Evolutionary conservation across 2,329 filamentous ascomycete genomes (phyloP).

Genomic region (Sporothrix protearum): DNA sequence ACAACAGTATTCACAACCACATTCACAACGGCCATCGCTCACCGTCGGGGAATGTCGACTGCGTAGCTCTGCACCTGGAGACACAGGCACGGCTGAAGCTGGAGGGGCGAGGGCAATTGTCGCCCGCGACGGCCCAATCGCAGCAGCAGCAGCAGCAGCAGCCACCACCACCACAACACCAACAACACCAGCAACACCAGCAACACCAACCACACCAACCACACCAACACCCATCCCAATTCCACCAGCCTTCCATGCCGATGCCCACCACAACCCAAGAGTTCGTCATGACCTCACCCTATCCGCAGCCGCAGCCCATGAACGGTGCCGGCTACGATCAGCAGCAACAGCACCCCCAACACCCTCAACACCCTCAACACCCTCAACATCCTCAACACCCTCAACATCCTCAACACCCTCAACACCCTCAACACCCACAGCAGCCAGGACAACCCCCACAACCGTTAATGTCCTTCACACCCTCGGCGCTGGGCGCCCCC

Average conservation of each 20-base stretch:
- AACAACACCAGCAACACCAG: not conserved
- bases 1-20: too few species aligned
- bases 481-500: slow-evolving; percentile 23
- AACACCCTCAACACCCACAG: not conserved
- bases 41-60: slow-evolving; percentile 43
- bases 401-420: not conserved
- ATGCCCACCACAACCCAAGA: not conserved
- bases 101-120: slow-evolving; percentile 20
- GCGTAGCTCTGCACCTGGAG: slow-evolving; percentile 32
- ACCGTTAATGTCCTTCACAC: slow-evolving; percentile 10
- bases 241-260: not conserved
- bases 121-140: not conserved
- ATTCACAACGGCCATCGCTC: slow-evolving; percentile 39
- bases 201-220: not conserved
- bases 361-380: not conserved
- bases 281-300: not conserved
- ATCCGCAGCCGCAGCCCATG: not conserved
- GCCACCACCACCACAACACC: not conserved
- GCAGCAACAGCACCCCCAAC: not conserved
- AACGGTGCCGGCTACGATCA: not conserved
- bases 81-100: slow-evolving; percentile 24
- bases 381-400: too few species aligned
- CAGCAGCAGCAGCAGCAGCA: too few species aligned
- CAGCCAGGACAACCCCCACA: not conserved
- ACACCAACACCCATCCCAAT: not conserved